Evolutionary conservation across 2,329 filamentous ascomycete species (phyloP).

Genomic region (Colletotrichum tropicicola): DNA sequence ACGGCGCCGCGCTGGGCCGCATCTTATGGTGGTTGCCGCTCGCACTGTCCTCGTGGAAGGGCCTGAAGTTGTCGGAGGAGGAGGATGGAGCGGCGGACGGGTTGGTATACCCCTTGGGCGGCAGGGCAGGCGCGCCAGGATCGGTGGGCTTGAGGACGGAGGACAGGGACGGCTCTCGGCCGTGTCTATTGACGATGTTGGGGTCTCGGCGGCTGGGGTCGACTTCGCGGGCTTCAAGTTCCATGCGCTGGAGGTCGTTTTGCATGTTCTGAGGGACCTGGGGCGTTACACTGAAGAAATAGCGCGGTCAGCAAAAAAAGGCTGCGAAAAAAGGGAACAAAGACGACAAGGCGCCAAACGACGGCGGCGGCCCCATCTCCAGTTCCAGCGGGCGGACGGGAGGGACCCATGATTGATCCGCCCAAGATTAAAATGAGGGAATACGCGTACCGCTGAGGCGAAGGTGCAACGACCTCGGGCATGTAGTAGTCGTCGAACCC

Average conservation of each 20-base stretch:
- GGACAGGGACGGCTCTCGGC: constrained; percentile 55
- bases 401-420: constrained; percentile 25
- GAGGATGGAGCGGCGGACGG: constrained; percentile 41
- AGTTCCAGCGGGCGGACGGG: constrained; percentile 20
- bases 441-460: constrained; percentile 63
- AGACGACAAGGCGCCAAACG: constrained; percentile 1
- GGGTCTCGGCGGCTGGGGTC: constrained; percentile 44
- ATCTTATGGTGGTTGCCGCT: constrained; percentile 32
- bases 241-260: constrained; percentile 89
- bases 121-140: constrained; percentile 12
- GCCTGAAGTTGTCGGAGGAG: constrained; percentile 42
- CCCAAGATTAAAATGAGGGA: constrained; percentile 24
- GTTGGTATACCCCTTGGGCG: constrained; percentile 37
- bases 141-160: constrained; percentile 43
- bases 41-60: constrained; percentile 51
- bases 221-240: constrained; percentile 75
- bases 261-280: constrained; percentile 98
- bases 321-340: constrained; percentile 8
- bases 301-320: constrained; percentile 44
- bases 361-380: constrained; percentile 22
- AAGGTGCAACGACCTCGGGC: constrained; percentile 66
- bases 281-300: constrained; percentile 79
- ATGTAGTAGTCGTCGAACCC: constrained; percentile 69
- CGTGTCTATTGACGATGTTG: constrained; percentile 42
- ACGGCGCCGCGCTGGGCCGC: constrained; percentile 69